Percentiles rank a stretch among this genome's conserved stretches.
phyloP scores from a whole-genome alignment of 2,329 filamentous ascomycete genomes.

The Scedosporium boydii region DNA sequence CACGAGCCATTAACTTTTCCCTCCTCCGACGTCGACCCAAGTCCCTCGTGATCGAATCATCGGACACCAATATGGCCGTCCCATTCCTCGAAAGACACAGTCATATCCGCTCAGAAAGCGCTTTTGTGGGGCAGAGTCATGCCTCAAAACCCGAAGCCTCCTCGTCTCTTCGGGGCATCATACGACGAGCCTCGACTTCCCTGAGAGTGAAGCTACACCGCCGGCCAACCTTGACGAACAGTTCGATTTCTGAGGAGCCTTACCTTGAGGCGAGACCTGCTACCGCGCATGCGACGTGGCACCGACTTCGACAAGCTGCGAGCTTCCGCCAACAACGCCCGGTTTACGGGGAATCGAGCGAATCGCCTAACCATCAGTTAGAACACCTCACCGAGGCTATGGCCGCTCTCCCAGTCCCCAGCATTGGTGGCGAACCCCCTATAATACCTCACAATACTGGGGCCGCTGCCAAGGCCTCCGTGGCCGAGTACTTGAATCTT shows the following conservation, averaged over 20 bases:
- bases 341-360: conserved; percentile 30
- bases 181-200: conserved; percentile 5
- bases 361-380: background rate
- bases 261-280: background rate
- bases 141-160: background rate
- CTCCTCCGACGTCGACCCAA: background rate
- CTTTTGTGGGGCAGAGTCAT: background rate
- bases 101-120: background rate
- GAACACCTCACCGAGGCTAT: conserved; percentile 11
- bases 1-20: background rate
- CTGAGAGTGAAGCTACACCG: conserved; percentile 2
- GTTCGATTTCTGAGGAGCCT: background rate
- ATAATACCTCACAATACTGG: conserved; percentile 51
- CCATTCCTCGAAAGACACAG: background rate
- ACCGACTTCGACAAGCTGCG: conserved; percentile 40
- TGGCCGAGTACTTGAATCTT: conserved; percentile 34
- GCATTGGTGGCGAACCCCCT: conserved; percentile 43
- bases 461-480: conserved; percentile 51
- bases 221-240: background rate
- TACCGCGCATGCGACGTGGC: conserved; percentile 34
- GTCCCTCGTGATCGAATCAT: background rate
- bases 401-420: conserved; percentile 31
- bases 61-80: background rate
- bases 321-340: conserved; percentile 38
- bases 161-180: background rate